Base-by-base conservation (phyloP, 257 asterid genomes). In the Schizonepeta tenuifolia region DNA sequence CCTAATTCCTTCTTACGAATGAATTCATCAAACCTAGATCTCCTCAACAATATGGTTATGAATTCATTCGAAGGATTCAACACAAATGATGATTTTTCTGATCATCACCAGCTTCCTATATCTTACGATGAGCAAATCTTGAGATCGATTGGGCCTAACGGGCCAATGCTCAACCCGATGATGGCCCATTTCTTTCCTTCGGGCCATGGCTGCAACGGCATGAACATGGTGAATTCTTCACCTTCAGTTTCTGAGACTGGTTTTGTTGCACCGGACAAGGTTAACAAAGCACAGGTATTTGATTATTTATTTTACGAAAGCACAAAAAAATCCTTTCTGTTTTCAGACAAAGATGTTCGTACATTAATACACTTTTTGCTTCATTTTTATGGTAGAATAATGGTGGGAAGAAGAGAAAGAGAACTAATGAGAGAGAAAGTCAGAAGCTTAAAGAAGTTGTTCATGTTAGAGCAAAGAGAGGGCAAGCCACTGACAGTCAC, bases 401-500 rank as follows among this genome's bases (percentile, higher is more conserved):
- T 72, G 74, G 81, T 65, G 88, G 83, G 38, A 95, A 81, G 76
- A 95, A 90, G 86, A 87, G 99, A 69, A 95, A 85, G 73, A 84
- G 86, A 65, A 75, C 22, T 12, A 70, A 49, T 18, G 91, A 82
- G 0, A 82, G 79, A 73, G 89, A 87, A 65, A 74, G 7, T 55
- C 89, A 83, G 86, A 87, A 84, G 73, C 86, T 86, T 4, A 79
- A 83, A 80, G 98, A 95, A 75, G 99, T 92, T 66, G 96, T 95
- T 65, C 99, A 90, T 90, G 98, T 95, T 22, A 85, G 98, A 79
- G 99, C 99, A 26, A 95, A 89, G 88, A 90, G 99, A 86, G 99
- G 98, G 44, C 99, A 95, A 77, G 98, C 98, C 9, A 93, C 97
- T 65, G 98, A 93, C 72, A 93, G 97, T 72, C 98, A 93, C 73